Percentiles rank a stretch among this genome's conserved stretches.
phyloP scores from a whole-genome alignment of 306 rosid genomes.

The Rosa lucieae region DNA sequence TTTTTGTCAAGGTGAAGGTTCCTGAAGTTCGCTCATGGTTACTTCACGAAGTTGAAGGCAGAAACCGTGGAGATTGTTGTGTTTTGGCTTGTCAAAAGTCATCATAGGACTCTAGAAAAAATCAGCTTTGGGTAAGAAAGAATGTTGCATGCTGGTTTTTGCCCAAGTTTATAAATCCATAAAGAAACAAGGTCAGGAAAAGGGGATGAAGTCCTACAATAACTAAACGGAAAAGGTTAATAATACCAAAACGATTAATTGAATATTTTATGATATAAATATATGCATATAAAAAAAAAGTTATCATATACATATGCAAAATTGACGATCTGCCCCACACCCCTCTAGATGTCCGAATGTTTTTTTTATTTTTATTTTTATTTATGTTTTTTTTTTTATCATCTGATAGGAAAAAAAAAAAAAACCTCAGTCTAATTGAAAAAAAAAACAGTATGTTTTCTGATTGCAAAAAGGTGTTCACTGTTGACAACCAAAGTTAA shows the following conservation, averaged over 20 bases:
- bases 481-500: background rate
- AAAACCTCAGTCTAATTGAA: background rate
- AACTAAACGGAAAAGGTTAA: no score
- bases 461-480: background rate
- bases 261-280: background rate
- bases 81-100: background rate
- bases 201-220: background rate
- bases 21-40: background rate
- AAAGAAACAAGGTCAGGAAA: background rate
- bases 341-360: background rate
- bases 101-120: background rate
- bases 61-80: background rate
- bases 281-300: background rate
- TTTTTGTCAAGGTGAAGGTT: background rate
- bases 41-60: background rate
- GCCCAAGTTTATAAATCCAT: background rate
- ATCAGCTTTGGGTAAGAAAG: background rate
- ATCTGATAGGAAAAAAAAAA: background rate
- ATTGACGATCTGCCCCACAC: background rate
- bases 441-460: background rate
- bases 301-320: background rate
- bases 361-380: no score
- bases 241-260: background rate
- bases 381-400: background rate
- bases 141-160: background rate